These are phyloP conservation scores for Phyllosticta capitalensis DNA, from an alignment of 2,329 filamentous ascomycete genomes.

Conservation along the genomic window DNA sequence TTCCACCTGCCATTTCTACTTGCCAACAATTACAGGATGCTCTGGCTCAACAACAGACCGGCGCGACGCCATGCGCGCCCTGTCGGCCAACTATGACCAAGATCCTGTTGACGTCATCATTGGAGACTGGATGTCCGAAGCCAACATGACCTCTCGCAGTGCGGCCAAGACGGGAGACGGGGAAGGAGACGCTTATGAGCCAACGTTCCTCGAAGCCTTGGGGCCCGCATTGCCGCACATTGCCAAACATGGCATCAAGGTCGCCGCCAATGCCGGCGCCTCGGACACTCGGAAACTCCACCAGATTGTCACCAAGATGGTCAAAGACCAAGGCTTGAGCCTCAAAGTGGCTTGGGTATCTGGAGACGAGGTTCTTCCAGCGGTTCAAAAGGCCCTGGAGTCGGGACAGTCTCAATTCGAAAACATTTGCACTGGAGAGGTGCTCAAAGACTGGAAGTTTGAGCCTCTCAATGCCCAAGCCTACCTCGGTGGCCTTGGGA, in stretches of 20 bases:
- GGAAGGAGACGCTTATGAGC: slow-evolving; percentile 38
- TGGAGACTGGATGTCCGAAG: slow-evolving; percentile 25
- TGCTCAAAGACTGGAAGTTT: slow-evolving; percentile 26
- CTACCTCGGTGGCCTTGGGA: slow-evolving; percentile 37
- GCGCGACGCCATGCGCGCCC: slow-evolving; percentile 22
- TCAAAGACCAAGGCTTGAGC: slow-evolving; percentile 16
- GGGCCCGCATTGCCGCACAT: slow-evolving; percentile 29
- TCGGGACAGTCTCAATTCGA: slow-evolving; percentile 28
- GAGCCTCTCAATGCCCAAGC: slow-evolving; percentile 27
- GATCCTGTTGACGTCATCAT: slow-evolving; percentile 25
- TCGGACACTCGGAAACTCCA: slow-evolving; percentile 22
- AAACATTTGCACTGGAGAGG: slow-evolving; percentile 31
- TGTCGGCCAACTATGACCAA: slow-evolving; percentile 20
- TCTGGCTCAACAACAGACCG: slow-evolving; percentile 24
- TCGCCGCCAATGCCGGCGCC: slow-evolving; percentile 27
- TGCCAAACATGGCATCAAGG: slow-evolving; percentile 23
- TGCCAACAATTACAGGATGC: slow-evolving; percentile 15
- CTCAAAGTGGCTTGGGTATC: slow-evolving; percentile 32
- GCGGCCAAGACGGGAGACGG: slow-evolving; percentile 8
- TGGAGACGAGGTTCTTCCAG: slow-evolving; percentile 33
- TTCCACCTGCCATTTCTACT: background rate
- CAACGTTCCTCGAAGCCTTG: slow-evolving; percentile 43
- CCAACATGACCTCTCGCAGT: slow-evolving; percentile 22
- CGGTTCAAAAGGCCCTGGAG: slow-evolving; percentile 25
- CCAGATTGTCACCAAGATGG: slow-evolving; percentile 19